A percentile compares a stretch with the other conserved stretches of the same genome.
These are phyloP conservation scores for Phialocephala subalpina DNA, from an alignment of 2,329 filamentous ascomycete species.

Conservation along the genomic window DNA sequence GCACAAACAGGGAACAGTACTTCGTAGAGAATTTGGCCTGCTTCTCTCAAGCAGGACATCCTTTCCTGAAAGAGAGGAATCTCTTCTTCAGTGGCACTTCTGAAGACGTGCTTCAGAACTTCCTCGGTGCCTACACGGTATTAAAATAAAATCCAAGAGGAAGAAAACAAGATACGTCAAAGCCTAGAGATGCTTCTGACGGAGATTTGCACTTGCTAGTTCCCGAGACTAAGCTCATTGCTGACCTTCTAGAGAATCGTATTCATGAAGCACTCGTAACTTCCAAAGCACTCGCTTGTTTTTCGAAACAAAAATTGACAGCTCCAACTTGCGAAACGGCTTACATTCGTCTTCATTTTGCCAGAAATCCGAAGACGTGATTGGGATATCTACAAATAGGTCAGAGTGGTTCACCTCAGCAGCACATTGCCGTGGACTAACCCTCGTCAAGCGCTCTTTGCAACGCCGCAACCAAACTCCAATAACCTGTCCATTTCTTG, in stretches of 20 bases:
- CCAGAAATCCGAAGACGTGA: slow-evolving; percentile 91
- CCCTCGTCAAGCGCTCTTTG: slow-evolving; percentile 90
- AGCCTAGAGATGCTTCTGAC: background rate
- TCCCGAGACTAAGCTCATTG: background rate
- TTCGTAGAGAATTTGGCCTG: slow-evolving; percentile 80
- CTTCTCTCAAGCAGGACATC: slow-evolving; percentile 81
- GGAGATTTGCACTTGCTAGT: background rate
- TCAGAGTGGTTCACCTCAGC: slow-evolving; percentile 26
- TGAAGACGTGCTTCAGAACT: slow-evolving; percentile 78
- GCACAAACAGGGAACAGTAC: slow-evolving; percentile 51
- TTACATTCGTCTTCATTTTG: slow-evolving; percentile 74
- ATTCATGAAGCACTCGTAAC: background rate
- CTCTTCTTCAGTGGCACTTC: slow-evolving; percentile 84
- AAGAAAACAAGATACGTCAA: background rate
- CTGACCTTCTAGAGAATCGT: background rate
- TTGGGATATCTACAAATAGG: slow-evolving; percentile 72
- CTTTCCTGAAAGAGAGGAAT: slow-evolving; percentile 86
- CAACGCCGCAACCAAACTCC: slow-evolving; percentile 87
- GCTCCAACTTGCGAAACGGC: background rate
- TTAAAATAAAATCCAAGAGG: background rate
- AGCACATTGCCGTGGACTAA: slow-evolving; percentile 45
- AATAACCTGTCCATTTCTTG: slow-evolving; percentile 91
- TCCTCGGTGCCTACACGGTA: slow-evolving; percentile 63
- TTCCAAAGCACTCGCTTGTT: background rate
- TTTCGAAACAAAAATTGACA: background rate